Evolutionary conservation across 768 basidiomycete species (phyloP).

Genomic region (Hydnum rufescens): DNA sequence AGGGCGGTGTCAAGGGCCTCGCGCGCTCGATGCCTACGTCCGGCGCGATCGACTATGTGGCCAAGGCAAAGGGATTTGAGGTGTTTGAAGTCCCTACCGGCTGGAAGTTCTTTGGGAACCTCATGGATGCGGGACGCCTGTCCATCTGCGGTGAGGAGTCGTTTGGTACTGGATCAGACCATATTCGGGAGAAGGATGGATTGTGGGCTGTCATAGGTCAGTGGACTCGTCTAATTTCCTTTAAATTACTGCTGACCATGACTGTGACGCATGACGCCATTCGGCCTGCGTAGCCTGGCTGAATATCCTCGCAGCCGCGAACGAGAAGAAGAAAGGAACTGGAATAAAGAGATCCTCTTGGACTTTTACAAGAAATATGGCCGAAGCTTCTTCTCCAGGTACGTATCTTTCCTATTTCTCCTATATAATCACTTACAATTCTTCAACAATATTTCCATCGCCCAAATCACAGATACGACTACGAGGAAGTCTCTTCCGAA

Average conservation of each 20-base stretch:
- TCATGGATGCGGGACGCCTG: constrained; percentile 95
- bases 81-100: constrained; percentile 96
- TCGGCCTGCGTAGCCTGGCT: constrained; percentile 54
- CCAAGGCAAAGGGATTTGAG: constrained; percentile 80
- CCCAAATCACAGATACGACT: constrained; percentile 51
- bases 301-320: constrained; percentile 80
- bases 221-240: constrained; percentile 16
- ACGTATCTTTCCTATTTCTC: constrained; percentile 3
- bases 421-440: background rate
- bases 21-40: constrained; percentile 96
- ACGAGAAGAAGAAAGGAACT: constrained; percentile 57
- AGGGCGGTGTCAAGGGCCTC: constrained; percentile 81
- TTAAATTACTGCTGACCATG: background rate
- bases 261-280: too few relatives aligned
- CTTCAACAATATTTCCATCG: too few relatives aligned
- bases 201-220: constrained; percentile 90
- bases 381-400: constrained; percentile 87
- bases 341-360: constrained; percentile 83
- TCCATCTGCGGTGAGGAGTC: constrained; percentile 99
- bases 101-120: constrained; percentile 99
- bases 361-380: constrained; percentile 86
- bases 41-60: constrained; percentile 91
- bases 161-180: constrained; percentile 99
- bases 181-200: constrained; percentile 98
- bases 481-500: constrained; percentile 88